These are phyloP conservation scores for Datura wrightii DNA, from an alignment of 257 asterid species.

Conservation along the genomic window DNA sequence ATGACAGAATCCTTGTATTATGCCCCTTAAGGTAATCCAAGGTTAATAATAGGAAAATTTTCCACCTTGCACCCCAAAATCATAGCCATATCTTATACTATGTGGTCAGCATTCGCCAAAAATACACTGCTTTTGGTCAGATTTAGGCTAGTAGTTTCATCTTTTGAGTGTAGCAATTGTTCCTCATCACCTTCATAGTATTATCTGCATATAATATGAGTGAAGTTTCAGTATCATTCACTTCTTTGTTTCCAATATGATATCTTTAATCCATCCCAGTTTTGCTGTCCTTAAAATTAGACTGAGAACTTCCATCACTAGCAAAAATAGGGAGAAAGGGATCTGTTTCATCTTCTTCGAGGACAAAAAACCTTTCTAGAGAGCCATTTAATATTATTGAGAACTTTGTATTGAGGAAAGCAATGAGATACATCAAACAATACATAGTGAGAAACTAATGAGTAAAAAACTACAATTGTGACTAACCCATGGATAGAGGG, in stretches of 20 bases:
- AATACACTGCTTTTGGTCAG: slow-evolving; percentile 7
- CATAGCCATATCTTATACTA: background rate
- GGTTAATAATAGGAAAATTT: background rate
- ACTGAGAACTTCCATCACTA: background rate
- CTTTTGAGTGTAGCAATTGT: slow-evolving; percentile 7
- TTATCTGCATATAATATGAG: background rate
- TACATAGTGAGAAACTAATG: background rate
- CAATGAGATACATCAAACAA: slow-evolving; percentile 12
- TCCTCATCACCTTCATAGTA: background rate
- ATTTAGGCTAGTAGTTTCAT: background rate
- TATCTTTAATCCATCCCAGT: background rate
- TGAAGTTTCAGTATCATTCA: background rate
- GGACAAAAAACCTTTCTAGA: background rate
- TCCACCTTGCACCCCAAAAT: background rate
- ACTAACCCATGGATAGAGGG: background rate
- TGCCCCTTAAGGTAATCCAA: background rate
- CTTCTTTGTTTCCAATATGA: slow-evolving; percentile 13
- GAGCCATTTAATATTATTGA: slow-evolving; percentile 20
- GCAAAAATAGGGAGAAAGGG: background rate
- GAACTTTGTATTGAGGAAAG: background rate
- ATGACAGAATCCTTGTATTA: background rate
- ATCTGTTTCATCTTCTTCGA: slow-evolving; percentile 4
- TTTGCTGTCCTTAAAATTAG: background rate
- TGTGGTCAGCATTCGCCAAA: background rate
- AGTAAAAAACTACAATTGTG: background rate